phyloP scores from a whole-genome alignment of 176 grass and related monocot species.

The Aechmea fasciata region DNA sequence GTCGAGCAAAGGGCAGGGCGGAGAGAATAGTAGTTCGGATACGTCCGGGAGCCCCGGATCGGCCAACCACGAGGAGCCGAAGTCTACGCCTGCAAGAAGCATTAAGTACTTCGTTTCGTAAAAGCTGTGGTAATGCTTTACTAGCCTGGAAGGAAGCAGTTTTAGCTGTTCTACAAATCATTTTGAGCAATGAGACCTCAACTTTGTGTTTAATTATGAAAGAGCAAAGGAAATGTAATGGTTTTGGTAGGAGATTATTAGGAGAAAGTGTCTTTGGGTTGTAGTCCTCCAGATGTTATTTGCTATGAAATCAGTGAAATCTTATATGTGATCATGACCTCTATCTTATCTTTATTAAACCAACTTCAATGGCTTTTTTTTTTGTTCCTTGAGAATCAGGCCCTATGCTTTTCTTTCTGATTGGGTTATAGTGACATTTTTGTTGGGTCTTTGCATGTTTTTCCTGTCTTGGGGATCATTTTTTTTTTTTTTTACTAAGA shows the following conservation, averaged over 20 bases:
- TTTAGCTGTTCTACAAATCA: conserved; percentile 12
- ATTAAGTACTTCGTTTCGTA: conserved; percentile 31
- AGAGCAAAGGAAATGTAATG: neutral
- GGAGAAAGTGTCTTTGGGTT: neutral
- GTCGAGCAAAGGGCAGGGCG: conserved; percentile 43
- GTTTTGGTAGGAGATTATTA: neutral
- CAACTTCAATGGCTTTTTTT: too few relatives aligned
- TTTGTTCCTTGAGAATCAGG: too few relatives aligned
- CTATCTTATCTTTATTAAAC: neutral
- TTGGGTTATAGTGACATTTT: too few relatives aligned
- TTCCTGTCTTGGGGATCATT: too few relatives aligned
- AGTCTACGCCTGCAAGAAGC: conserved; percentile 39
- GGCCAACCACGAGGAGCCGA: conserved; percentile 33
- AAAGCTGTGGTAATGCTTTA: neutral
- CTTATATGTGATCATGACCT: neutral
- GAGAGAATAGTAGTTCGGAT: conserved; percentile 63
- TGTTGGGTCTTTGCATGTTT: too few relatives aligned
- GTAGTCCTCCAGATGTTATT: neutral
- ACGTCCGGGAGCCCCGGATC: conserved; percentile 56
- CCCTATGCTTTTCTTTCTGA: too few relatives aligned
- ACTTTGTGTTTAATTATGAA: neutral
- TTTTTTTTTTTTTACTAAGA: too few relatives aligned
- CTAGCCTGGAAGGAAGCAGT: conserved; percentile 6
- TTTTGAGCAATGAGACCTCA: neutral
- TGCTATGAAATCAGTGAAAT: neutral